Percentiles rank a stretch among this genome's conserved stretches.
These are phyloP conservation scores for Astrothelium subdiscretum DNA, from an alignment of 495 filamentous ascomycete species.

Conservation along the genomic window DNA sequence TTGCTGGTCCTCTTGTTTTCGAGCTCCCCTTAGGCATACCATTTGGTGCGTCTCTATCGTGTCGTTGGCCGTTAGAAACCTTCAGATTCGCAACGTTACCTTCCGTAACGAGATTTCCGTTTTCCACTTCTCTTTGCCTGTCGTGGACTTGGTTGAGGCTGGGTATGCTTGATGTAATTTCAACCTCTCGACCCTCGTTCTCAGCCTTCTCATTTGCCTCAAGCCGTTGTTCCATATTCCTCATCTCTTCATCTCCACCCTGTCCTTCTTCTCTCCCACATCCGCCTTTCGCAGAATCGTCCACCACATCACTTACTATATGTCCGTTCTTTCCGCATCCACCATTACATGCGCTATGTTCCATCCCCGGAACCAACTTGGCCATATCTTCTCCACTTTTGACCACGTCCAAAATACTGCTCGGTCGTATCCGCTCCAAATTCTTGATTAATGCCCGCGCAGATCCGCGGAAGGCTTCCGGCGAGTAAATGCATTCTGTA, in stretches of 20 bases:
- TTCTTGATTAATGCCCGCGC: constrained; percentile 89
- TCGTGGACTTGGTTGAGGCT: neutral
- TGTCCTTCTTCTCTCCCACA: constrained; percentile 68
- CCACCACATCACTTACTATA: constrained; percentile 7
- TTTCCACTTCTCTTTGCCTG: neutral
- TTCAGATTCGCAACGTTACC: neutral
- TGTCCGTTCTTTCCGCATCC: constrained; percentile 24
- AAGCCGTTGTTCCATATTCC: constrained; percentile 75
- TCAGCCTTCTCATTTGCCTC: constrained; percentile 51
- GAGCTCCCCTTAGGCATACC: constrained; percentile 4
- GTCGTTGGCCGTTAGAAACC: constrained; percentile 3
- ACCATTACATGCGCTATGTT: constrained; percentile 22
- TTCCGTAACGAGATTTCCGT: neutral
- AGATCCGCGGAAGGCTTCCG: constrained; percentile 92
- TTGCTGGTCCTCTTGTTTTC: constrained; percentile 9
- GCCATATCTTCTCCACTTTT: constrained; percentile 95
- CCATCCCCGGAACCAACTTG: constrained; percentile 57
- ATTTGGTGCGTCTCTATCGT: constrained; percentile 6
- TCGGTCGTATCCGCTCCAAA: constrained; percentile 82
- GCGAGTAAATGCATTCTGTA: constrained; percentile 96
- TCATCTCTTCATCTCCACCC: constrained; percentile 73
- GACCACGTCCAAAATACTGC: constrained; percentile 89
- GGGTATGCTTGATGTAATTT: constrained; percentile 36
- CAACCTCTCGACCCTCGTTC: constrained; percentile 50
- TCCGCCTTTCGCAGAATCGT: constrained; percentile 41